Evolutionary conservation across 805 yeast species (phyloP).

Genomic region (Ogataea thermomethanolica): DNA sequence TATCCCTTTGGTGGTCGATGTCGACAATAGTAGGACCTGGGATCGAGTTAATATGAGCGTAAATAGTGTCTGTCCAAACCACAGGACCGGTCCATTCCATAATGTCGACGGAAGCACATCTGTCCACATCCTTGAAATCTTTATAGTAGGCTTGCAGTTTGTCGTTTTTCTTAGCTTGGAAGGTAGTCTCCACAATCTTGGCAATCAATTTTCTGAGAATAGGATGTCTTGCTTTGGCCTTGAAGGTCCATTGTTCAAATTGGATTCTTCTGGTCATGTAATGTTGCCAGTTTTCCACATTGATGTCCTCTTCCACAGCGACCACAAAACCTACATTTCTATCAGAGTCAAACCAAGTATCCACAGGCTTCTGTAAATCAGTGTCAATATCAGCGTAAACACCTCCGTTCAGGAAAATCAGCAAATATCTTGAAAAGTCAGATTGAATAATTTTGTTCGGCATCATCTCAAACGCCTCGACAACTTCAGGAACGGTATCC

Average conservation of each 20-base stretch:
- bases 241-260: slow-evolving; percentile 60
- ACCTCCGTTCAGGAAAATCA: slow-evolving; percentile 54
- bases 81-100: slow-evolving; percentile 81
- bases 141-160: slow-evolving; percentile 35
- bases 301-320: slow-evolving; percentile 52
- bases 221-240: slow-evolving; percentile 61
- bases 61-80: slow-evolving; percentile 69
- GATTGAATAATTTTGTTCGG: slow-evolving; percentile 51
- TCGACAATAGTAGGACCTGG: slow-evolving; percentile 34
- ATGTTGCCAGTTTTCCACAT: slow-evolving; percentile 50
- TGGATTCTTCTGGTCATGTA: slow-evolving; percentile 52
- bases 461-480: slow-evolving; percentile 49
- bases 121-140: slow-evolving; percentile 36
- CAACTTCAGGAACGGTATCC: slow-evolving; percentile 45
- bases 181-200: slow-evolving; percentile 48
- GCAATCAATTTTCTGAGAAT: slow-evolving; percentile 52
- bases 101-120: slow-evolving; percentile 43
- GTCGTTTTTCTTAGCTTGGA: slow-evolving; percentile 36
- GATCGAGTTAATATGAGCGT: slow-evolving; percentile 55
- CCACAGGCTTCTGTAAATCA: slow-evolving; percentile 50
- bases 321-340: slow-evolving; percentile 50
- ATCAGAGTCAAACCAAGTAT: slow-evolving; percentile 58
- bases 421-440: slow-evolving; percentile 56
- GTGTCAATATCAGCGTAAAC: slow-evolving; percentile 63
- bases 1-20: slow-evolving; percentile 31